Evolutionary conservation across 768 basidiomycete genomes (phyloP).

Genomic region (Heimioporus sp.): DNA sequence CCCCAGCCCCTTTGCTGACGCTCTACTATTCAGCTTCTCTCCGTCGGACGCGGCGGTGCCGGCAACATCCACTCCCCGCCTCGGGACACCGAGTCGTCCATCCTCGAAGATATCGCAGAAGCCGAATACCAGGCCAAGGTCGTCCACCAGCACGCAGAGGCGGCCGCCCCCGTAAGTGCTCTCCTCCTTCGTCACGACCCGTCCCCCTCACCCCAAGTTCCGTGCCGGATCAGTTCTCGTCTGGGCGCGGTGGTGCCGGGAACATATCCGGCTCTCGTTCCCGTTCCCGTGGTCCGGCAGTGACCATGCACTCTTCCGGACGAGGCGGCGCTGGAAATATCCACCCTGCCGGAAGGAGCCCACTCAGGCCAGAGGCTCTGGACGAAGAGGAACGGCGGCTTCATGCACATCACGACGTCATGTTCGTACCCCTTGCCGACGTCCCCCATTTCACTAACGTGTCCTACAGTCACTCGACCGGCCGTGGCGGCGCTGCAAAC

Average conservation of each 20-base stretch:
- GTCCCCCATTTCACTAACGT: neutral
- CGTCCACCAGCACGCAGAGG: conserved; percentile 28
- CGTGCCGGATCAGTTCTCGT: conserved; percentile 43
- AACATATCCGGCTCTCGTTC: conserved; percentile 57
- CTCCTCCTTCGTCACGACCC: neutral
- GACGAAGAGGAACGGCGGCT: conserved; percentile 37
- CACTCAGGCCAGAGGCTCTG: conserved; percentile 13
- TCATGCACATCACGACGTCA: conserved; percentile 30
- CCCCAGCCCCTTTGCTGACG: neutral
- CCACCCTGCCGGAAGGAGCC: conserved; percentile 22
- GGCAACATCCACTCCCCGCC: conserved; percentile 77
- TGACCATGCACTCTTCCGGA: conserved; percentile 47
- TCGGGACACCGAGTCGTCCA: conserved; percentile 33
- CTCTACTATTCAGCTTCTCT: conserved; percentile 27
- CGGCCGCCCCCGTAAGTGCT: conserved; percentile 34
- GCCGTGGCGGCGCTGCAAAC: conserved; percentile 69
- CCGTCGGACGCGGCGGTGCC: conserved; percentile 75
- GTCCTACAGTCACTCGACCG: conserved; percentile 55
- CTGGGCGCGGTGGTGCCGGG: conserved; percentile 64
- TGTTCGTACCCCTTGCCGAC: conserved; percentile 36
- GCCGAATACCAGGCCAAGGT: conserved; percentile 21
- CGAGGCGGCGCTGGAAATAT: conserved; percentile 69
- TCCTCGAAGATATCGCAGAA: conserved; percentile 26
- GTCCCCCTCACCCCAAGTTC: neutral
- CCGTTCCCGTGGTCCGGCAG: conserved; percentile 40